These are phyloP conservation scores for Rhynchospora breviuscula DNA, from an alignment of 176 grass and related monocot genomes.

Conservation along the genomic window DNA sequence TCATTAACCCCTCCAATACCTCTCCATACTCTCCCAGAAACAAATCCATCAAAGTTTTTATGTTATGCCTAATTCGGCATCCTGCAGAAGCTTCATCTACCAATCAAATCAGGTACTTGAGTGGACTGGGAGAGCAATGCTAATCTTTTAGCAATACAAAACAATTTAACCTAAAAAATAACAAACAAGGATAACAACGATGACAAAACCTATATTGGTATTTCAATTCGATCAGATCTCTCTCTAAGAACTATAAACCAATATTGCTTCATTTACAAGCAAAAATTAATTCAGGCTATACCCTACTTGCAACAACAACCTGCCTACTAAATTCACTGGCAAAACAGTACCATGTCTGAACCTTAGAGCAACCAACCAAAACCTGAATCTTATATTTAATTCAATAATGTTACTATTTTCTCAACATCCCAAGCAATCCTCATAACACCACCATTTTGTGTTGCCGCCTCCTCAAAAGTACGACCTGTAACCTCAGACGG, in stretches of 20 bases:
- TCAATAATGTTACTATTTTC: slow-evolving; percentile 32
- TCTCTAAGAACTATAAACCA: background rate
- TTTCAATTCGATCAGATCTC: background rate
- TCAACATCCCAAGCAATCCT: slow-evolving; percentile 58
- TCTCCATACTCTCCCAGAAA: too few species aligned
- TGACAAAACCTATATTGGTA: background rate
- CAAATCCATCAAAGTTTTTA: too few species aligned
- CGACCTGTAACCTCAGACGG: slow-evolving; percentile 56
- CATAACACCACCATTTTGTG: slow-evolving; percentile 51
- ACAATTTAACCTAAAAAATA: background rate
- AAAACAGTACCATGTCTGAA: background rate
- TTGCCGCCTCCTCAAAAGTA: slow-evolving; percentile 61
- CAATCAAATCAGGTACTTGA: too few species aligned
- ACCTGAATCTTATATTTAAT: background rate
- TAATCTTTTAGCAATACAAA: too few species aligned
- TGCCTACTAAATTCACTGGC: background rate
- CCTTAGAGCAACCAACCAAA: background rate
- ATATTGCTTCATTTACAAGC: background rate
- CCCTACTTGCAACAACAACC: background rate
- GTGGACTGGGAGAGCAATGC: too few species aligned
- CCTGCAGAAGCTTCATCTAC: too few species aligned
- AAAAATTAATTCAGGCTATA: background rate
- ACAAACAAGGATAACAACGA: background rate
- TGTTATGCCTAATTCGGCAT: too few species aligned
- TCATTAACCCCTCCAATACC: too few species aligned